These are phyloP conservation scores for Ambrosiella beaveri DNA, from an alignment of 2,329 filamentous ascomycete species.

Conservation along the genomic window DNA sequence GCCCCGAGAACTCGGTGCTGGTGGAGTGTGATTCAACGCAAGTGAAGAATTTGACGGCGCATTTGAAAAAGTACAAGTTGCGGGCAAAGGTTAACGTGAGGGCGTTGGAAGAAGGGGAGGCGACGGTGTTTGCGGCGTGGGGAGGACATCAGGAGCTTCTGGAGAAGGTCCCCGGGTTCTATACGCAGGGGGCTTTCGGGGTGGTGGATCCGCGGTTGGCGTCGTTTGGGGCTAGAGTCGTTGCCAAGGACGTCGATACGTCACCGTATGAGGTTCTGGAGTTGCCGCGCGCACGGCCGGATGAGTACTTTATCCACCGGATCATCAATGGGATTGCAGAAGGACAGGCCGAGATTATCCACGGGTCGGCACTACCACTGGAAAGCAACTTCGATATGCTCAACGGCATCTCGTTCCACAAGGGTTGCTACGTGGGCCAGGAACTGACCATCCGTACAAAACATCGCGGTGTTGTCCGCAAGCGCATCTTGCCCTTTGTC, in stretches of 20 bases:
- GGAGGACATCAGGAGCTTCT: conserved; percentile 19
- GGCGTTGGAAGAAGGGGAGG: conserved; percentile 46
- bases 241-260: conserved; percentile 17
- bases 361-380: conserved; percentile 59
- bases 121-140: conserved; percentile 60
- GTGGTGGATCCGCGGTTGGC: conserved; percentile 37
- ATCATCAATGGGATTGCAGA: conserved; percentile 72
- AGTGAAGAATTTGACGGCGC: conserved; percentile 43
- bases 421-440: conserved; percentile 94
- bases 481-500: conserved; percentile 67
- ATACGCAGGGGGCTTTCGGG: conserved; percentile 17
- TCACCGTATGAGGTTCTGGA: background rate
- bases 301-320: conserved; percentile 52
- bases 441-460: conserved; percentile 91
- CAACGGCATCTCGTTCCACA: conserved; percentile 76
- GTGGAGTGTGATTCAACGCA: conserved; percentile 67
- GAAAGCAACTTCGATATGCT: conserved; percentile 81
- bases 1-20: conserved; percentile 29
- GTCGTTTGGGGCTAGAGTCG: conserved; percentile 35
- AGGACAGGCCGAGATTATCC: conserved; percentile 60
- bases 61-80: conserved; percentile 74
- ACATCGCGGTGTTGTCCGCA: conserved; percentile 83
- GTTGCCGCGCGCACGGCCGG: background rate
- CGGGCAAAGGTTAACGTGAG: conserved; percentile 59
- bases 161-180: background rate